Conservation (phyloP, 2,329 filamentous ascomycete species). For the Fusarium armeniacum region DNA sequence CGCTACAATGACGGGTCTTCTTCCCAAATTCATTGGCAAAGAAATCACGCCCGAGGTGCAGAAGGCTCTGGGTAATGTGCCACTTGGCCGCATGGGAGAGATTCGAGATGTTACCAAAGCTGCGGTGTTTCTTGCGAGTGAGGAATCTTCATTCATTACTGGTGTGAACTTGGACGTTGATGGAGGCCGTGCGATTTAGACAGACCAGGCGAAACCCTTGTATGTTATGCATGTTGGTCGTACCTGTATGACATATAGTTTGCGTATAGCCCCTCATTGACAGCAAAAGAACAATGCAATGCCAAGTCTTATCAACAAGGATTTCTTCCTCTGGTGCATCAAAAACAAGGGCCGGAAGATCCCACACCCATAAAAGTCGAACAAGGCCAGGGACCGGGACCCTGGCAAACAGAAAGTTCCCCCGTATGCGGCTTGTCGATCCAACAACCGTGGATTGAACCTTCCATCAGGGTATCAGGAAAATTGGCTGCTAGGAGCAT, state of each 20-base stretch:
- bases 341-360: not conserved
- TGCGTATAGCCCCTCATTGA: not conserved
- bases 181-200: slow-evolving; percentile 40
- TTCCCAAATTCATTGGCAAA: slow-evolving; percentile 67
- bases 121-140: slow-evolving; percentile 77
- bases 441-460: not conserved
- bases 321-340: not conserved
- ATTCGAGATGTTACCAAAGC: slow-evolving; percentile 76
- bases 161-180: slow-evolving; percentile 74
- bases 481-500: no score
- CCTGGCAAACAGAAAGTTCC: not conserved
- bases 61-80: slow-evolving; percentile 67
- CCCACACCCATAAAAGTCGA: not conserved
- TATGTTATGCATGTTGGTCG: not conserved
- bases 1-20: slow-evolving; percentile 59
- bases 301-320: not conserved
- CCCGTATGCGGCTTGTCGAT: slow-evolving; percentile 3
- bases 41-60: slow-evolving; percentile 73
- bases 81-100: slow-evolving; percentile 62
- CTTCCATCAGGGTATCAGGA: not conserved
- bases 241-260: not conserved
- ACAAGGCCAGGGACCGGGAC: not conserved
- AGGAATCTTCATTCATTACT: slow-evolving; percentile 79
- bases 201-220: not conserved
- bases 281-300: not conserved